Evolutionary conservation across 2,329 filamentous ascomycete species (phyloP).

Genomic region (Talaromyces sp.): DNA sequence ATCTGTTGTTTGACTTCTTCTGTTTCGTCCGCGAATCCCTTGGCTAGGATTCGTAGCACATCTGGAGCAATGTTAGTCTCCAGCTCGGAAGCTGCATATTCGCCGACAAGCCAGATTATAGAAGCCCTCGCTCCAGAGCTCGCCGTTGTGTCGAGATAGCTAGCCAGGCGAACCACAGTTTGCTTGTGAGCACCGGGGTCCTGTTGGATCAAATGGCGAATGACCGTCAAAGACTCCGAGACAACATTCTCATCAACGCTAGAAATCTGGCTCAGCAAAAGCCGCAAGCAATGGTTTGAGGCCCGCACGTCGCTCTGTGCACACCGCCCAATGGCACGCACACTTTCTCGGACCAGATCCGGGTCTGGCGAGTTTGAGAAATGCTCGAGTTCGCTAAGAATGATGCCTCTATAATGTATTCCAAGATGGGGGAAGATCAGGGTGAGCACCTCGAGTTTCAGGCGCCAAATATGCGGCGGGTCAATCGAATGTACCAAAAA

Average conservation of each 20-base stretch:
- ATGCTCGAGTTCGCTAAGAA: constrained; percentile 89
- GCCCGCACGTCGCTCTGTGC: constrained; percentile 71
- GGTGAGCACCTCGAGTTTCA: constrained; percentile 88
- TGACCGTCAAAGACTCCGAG: constrained; percentile 89
- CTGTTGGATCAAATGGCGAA: constrained; percentile 91
- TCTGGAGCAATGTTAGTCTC: constrained; percentile 90
- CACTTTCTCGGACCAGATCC: constrained; percentile 77
- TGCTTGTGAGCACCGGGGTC: constrained; percentile 73
- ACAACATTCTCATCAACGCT: constrained; percentile 83
- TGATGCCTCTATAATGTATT: constrained; percentile 71
- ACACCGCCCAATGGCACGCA: constrained; percentile 88
- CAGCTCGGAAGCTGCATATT: constrained; percentile 75
- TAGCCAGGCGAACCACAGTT: constrained; percentile 83
- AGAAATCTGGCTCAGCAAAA: constrained; percentile 82
- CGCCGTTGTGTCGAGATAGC: constrained; percentile 82
- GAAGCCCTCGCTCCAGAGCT: constrained; percentile 86
- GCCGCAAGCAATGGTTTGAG: constrained; percentile 70
- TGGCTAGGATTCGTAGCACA: constrained; percentile 80
- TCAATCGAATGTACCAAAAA: constrained; percentile 83
- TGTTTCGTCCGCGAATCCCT: constrained; percentile 76
- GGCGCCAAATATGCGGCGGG: constrained; percentile 73
- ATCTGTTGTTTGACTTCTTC: constrained; percentile 89
- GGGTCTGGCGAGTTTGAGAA: constrained; percentile 74
- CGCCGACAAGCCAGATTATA: constrained; percentile 95
- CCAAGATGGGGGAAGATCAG: constrained; percentile 83